A percentile compares a stretch with the other conserved stretches of the same genome.
Evolutionary conservation across 1,139 yeast genomes (phyloP).

Genomic region (Yamadazyma sp.): DNA sequence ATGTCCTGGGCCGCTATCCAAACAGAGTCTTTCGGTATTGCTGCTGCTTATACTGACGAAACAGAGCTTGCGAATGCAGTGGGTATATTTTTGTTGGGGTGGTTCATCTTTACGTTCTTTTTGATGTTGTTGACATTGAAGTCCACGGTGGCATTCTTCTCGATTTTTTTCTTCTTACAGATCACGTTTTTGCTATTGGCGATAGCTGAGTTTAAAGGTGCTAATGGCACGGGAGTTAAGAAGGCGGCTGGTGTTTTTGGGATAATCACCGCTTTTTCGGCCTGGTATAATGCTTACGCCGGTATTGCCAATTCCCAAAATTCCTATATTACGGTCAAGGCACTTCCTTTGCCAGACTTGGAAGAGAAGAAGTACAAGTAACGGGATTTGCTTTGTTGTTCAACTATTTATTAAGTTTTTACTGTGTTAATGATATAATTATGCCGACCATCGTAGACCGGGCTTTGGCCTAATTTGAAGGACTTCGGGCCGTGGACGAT

Average conservation of each 20-base stretch:
- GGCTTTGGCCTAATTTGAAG: no score
- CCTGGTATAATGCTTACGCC: constrained; percentile 92
- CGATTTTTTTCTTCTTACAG: constrained; percentile 61
- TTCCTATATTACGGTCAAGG: constrained; percentile 60
- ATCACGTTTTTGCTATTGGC: constrained; percentile 69
- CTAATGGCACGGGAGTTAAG: constrained; percentile 27
- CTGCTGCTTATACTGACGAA: constrained; percentile 50
- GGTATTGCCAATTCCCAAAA: constrained; percentile 78
- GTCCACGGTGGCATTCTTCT: constrained; percentile 76
- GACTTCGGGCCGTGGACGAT: no score
- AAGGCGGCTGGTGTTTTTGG: constrained; percentile 85
- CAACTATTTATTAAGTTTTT: constrained; percentile 5
- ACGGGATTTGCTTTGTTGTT: constrained; percentile 4
- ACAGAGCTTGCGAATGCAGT: constrained; percentile 47
- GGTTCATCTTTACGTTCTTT: constrained; percentile 79
- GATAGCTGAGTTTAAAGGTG: constrained; percentile 55
- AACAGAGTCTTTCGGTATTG: constrained; percentile 73
- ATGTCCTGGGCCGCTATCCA: constrained; percentile 74
- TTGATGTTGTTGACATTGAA: constrained; percentile 67
- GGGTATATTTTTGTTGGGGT: constrained; percentile 74
- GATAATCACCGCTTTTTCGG: constrained; percentile 71
- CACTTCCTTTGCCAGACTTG: constrained; percentile 35
- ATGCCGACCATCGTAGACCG: no score
- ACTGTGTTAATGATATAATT: constrained; percentile 2
- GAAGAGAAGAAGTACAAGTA: constrained; percentile 16